Evolutionary conservation across 2,329 filamentous ascomycete species (phyloP).

Genomic region (Aspergillus viridinutans): DNA sequence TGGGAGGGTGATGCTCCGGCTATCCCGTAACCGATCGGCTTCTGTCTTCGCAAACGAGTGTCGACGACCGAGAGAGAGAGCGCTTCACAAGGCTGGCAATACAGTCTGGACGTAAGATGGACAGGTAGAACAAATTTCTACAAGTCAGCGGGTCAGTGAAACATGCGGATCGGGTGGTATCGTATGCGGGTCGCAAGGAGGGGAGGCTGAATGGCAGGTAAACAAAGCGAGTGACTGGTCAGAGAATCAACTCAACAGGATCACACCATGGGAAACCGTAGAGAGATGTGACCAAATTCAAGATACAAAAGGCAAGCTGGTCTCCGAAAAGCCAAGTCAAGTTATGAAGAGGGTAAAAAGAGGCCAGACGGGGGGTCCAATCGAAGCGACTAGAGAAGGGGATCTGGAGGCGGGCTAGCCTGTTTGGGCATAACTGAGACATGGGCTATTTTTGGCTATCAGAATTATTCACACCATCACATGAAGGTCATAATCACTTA

Average conservation of each 20-base stretch:
- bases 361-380: constrained; percentile 5
- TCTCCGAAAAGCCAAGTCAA: not conserved
- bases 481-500: not conserved
- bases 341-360: constrained; percentile 5
- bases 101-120: constrained; percentile 1
- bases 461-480: constrained; percentile 2
- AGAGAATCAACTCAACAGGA: not conserved
- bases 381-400: constrained; percentile 6
- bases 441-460: constrained; percentile 20
- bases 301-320: not conserved
- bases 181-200: constrained; percentile 10
- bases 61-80: not conserved
- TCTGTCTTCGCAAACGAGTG: constrained; percentile 3
- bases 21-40: not conserved
- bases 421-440: constrained; percentile 15
- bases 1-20: not conserved
- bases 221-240: constrained; percentile 23
- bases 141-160: constrained; percentile 12
- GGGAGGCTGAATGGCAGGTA: constrained; percentile 5
- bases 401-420: not conserved
- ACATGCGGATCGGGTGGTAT: constrained; percentile 18
- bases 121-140: constrained; percentile 5
- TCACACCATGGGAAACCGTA: not conserved
- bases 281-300: not conserved
- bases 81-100: not conserved